Base-by-base conservation (phyloP, 768 basidiomycete species). In the Serendipita sp. region DNA sequence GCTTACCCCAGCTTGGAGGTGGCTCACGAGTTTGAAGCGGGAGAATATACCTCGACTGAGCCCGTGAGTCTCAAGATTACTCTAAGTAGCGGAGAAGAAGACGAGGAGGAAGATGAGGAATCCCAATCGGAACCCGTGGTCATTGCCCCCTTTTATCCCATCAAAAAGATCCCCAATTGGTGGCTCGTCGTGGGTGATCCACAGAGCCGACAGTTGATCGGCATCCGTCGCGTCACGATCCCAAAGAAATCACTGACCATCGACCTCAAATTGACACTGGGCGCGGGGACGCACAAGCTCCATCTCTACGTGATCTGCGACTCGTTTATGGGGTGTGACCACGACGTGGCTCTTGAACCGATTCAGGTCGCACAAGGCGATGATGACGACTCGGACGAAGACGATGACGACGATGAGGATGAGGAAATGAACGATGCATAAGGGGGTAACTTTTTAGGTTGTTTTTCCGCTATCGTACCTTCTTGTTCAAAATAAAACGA, bases 1-100 rank as follows among this genome's bases (percentile, higher is more conserved):
- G 87, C 92, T 1, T 98, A 96, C 70, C 95, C 95, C 0, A 93
- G 90, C 17, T 78, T 98, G 42, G 96, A 99, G 64, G 90, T 98
- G 43, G 77, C 81, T 13, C 84, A 88, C 68, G 84, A 92, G 64
- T 78, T 99, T n/a, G 86, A 82, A 65, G 84, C 88, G 71, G 88
- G 86, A 62, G 86, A 90, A 7, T 88, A 93, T 71, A 88, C 86
- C 0, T 89, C 96, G 0, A 86, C 86, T 14, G 76, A 85, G 9
- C 89, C 96, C 26, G 89, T 99, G 73, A 74, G 79, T 7, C 76
- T 98, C 61, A 82, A 86, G 67, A 88, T 97, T 43, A 74, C 79
- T 0, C 82, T 98, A 13, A 80, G 86, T 31, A 81, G 86, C 20
- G 95, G 98, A 62, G 82, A 79, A 1, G 90, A 93, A 65, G 85